These are phyloP conservation scores for Pyricularia grisea DNA, from an alignment of 2,329 filamentous ascomycete genomes.

Conservation along the genomic window DNA sequence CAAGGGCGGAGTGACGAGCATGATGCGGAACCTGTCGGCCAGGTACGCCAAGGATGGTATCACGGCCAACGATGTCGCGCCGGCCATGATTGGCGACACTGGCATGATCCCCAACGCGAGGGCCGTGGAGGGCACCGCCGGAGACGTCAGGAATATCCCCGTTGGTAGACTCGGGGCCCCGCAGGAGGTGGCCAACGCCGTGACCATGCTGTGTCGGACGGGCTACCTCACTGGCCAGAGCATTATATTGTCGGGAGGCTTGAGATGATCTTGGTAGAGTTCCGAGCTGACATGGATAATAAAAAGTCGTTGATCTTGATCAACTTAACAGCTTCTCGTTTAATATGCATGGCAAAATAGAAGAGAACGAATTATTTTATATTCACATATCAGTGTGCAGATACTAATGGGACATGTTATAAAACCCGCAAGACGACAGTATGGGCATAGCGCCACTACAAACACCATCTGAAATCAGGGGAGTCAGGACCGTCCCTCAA, in stretches of 20 bases:
- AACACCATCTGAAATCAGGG: constrained; percentile 46
- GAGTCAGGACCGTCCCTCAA: constrained; percentile 44
- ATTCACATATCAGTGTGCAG: background rate
- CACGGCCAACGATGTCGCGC: constrained; percentile 59
- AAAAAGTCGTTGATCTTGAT: background rate
- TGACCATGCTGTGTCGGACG: constrained; percentile 50
- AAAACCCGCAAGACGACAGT: background rate
- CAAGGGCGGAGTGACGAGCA: constrained; percentile 51
- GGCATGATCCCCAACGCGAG: constrained; percentile 53
- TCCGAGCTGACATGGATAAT: background rate
- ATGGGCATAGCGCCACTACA: background rate
- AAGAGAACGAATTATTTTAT: background rate
- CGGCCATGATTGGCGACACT: constrained; percentile 58
- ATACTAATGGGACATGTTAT: background rate
- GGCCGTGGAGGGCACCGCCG: constrained; percentile 38
- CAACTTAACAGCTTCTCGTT: background rate
- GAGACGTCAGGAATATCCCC: constrained; percentile 50
- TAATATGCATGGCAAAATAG: background rate
- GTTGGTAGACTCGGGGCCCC: constrained; percentile 47
- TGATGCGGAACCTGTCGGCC: constrained; percentile 55
- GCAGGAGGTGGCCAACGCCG: constrained; percentile 50
- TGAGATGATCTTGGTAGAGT: constrained; percentile 30
- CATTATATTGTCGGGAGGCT: constrained; percentile 39
- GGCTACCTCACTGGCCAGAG: constrained; percentile 52
- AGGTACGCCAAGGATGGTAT: constrained; percentile 51